Base-by-base conservation (phyloP, 352 stramenopile species). In the Phytophthora sp. region DNA sequence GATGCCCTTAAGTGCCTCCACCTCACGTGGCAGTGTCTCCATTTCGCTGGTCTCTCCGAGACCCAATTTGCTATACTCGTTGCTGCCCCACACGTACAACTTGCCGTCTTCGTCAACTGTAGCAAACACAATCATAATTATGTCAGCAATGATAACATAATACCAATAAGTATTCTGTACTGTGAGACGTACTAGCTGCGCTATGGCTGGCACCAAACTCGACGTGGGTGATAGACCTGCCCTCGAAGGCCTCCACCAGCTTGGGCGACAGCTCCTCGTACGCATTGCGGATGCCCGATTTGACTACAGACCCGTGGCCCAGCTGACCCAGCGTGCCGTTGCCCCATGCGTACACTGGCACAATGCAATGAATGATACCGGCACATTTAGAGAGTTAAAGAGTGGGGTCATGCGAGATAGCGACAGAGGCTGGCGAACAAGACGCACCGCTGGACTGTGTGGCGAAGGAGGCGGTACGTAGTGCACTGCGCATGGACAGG, bases 61-160 rank as follows among this genome's bases (percentile, higher is more conserved):
- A 3, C 88, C 88, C 35, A 95, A 75, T 61, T 95, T 91, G 62
- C 83, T 88, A 70, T 97, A 93, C 63, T 98, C 88, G 70, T 98
- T 98, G 26, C 88, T 90, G 24, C 93, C 93, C 88, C 88, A 95
- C 57, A 74, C 81, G 67, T 88, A 93, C 38, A 95, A 69, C 20
- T 78, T 80, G 2, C 88, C 88, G 18, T 77, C 60, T 24, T 80
- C 80, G 35, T 94, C 84, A 39, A 95, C 86, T 94, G 60, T 26
- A 46, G 45, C 9, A 52, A 54, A 45, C 45, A 30, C 29, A 76
- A 2, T 24, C 54, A 38, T 35, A 41, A 57, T 23, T 47, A 33
- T 4, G 46, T 44, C 21, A 71, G 16, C 31, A 61, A 12, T n/a
- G n/a, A n/a, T n/a, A n/a, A n/a, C 16, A 51, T 16, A 39, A 16